These are phyloP conservation scores for Blastobotrys elegans DNA, from an alignment of 1,139 yeast species.

Conservation along the genomic window DNA sequence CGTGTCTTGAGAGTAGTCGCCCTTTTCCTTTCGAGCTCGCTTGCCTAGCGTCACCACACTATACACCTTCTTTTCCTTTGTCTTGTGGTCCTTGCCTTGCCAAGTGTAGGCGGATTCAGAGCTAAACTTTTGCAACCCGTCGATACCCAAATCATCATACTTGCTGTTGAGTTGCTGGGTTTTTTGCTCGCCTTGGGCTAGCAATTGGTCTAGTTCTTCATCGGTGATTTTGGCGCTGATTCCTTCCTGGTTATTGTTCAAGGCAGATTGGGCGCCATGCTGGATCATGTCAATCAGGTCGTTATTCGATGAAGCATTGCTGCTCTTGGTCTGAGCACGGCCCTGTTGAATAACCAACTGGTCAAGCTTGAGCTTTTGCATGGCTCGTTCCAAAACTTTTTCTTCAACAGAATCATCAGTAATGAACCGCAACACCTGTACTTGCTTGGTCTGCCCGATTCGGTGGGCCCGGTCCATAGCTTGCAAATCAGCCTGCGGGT, in stretches of 20 bases:
- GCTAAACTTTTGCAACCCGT: conserved; percentile 85
- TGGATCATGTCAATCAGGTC: conserved; percentile 93
- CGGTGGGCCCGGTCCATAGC: conserved; percentile 99
- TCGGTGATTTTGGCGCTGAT: conserved; percentile 37
- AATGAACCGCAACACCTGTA: conserved; percentile 82
- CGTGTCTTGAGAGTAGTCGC: conserved; percentile 71
- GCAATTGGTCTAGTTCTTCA: conserved; percentile 74
- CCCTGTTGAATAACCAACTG: conserved; percentile 97
- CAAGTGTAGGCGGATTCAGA: conserved; percentile 93
- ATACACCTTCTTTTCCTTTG: conserved; percentile 25
- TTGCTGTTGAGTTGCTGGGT: conserved; percentile 73
- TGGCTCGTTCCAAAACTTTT: conserved; percentile 91
- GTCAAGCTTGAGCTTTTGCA: conserved; percentile 86
- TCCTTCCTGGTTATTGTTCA: conserved; percentile 39
- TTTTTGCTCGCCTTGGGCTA: conserved; percentile 73
- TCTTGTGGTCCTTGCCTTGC: conserved; percentile 81
- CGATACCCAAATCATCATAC: conserved; percentile 80
- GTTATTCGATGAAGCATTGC: conserved; percentile 62
- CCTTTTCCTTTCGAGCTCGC: conserved; percentile 77
- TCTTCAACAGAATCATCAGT: conserved; percentile 97
- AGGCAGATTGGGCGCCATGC: conserved; percentile 90
- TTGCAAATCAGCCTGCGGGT: conserved; percentile 97
- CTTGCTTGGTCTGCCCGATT: conserved; percentile 97
- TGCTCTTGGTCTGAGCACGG: conserved; percentile 42
- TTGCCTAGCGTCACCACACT: conserved; percentile 85